A percentile compares a stretch with the other conserved stretches of the same genome.
These are phyloP conservation scores for Fusarium phyllophilum DNA, from an alignment of 2,329 filamentous ascomycete species.

Conservation along the genomic window DNA sequence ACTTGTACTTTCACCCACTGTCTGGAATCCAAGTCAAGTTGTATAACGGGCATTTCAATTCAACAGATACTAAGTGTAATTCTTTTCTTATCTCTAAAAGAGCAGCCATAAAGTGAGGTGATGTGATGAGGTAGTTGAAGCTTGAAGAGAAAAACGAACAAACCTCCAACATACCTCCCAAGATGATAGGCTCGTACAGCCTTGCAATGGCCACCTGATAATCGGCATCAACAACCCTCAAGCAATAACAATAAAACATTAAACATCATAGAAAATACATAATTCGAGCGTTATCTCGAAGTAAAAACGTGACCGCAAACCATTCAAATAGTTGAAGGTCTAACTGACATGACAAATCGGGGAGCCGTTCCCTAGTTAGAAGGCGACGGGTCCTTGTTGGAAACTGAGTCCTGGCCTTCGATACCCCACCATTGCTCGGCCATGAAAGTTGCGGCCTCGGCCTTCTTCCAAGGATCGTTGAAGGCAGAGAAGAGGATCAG, in stretches of 20 bases:
- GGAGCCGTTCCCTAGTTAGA: conserved; percentile 27
- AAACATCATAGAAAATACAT: conserved; percentile 5
- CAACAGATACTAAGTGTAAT: conserved; percentile 12
- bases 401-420: conserved; percentile 17
- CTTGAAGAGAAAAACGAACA: background rate
- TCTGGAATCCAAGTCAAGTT: background rate
- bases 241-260: background rate
- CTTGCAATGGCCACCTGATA: conserved; percentile 1
- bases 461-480: conserved; percentile 82
- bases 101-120: background rate
- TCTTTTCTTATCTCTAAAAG: conserved; percentile 1
- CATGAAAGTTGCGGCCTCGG: conserved; percentile 69
- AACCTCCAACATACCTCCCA: background rate
- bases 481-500: conserved; percentile 82
- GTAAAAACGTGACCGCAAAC: conserved; percentile 3
- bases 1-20: background rate
- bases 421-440: conserved; percentile 85
- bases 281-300: background rate
- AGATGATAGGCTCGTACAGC: conserved; percentile 8
- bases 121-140: background rate
- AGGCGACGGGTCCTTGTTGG: conserved; percentile 41
- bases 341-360: conserved; percentile 11
- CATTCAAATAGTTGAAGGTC: conserved; percentile 7
- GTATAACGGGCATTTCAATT: background rate
- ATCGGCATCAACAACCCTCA: background rate